A percentile compares a stretch with the other conserved stretches of the same genome.
These are phyloP conservation scores for Euphorbia corollata DNA, from an alignment of 441 rosid genomes.

Conservation along the genomic window DNA sequence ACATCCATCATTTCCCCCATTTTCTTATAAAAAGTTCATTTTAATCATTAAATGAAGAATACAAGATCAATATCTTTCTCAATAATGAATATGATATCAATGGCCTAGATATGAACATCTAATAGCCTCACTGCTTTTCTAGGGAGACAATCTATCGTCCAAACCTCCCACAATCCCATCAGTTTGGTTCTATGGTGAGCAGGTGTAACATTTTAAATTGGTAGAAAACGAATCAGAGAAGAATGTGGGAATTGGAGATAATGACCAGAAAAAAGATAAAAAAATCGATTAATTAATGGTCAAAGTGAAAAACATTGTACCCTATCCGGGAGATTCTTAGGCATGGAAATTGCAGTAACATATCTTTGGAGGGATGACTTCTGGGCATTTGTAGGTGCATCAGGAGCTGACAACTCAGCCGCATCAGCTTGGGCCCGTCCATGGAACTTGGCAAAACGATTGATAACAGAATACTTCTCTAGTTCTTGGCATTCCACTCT, in stretches of 20 bases:
- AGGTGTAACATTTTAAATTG: conserved; percentile 25
- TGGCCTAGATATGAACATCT: conserved; percentile 33
- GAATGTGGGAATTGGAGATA: conserved; percentile 24
- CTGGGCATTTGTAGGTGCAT: conserved; percentile 29
- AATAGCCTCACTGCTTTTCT: conserved; percentile 26
- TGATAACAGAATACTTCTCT: conserved; percentile 72
- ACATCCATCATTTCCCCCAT: conserved; percentile 20
- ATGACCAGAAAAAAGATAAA: conserved; percentile 19
- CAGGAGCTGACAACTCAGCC: conserved; percentile 36
- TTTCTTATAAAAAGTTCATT: conserved; percentile 21
- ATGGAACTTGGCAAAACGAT: conserved; percentile 88
- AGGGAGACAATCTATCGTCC: conserved; percentile 26
- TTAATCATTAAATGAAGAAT: conserved; percentile 26
- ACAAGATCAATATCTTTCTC: conserved; percentile 30
- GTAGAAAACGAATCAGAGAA: conserved; percentile 27
- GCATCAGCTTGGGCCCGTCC: conserved; percentile 45
- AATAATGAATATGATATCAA: conserved; percentile 27
- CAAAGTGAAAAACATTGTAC: conserved; percentile 82
- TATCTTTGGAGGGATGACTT: conserved; percentile 64
- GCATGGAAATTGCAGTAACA: conserved; percentile 70
- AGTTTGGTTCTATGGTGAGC: conserved; percentile 25
- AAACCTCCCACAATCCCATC: conserved; percentile 27
- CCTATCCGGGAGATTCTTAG: conserved; percentile 73
- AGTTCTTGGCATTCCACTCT: conserved; percentile 76
- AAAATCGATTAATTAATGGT: conserved; percentile 39